phyloP scores from a whole-genome alignment of 2,329 filamentous ascomycete genomes.

The Didymellaceae sp. region DNA sequence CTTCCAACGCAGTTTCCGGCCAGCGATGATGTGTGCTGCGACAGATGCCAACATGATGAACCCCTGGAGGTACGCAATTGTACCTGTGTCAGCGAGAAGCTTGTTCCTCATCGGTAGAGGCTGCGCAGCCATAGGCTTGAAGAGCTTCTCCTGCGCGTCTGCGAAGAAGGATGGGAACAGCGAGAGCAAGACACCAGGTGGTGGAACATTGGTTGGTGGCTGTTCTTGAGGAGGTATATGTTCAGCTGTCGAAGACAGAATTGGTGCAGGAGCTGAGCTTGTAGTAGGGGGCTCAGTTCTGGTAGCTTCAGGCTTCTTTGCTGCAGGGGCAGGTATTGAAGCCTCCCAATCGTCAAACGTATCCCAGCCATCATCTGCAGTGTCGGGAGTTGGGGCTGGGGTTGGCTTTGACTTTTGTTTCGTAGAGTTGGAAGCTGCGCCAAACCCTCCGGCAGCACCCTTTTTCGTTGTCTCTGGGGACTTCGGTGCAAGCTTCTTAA shows the following conservation, averaged over 20 bases:
- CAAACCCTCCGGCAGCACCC: slow-evolving; percentile 22
- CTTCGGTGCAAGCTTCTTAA: background rate
- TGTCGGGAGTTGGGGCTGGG: slow-evolving; percentile 6
- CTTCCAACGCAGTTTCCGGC: slow-evolving; percentile 88
- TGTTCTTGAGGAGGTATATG: slow-evolving; percentile 40
- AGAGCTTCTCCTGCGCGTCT: slow-evolving; percentile 68
- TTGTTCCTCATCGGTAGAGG: slow-evolving; percentile 65
- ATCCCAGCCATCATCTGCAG: slow-evolving; percentile 52
- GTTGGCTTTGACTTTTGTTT: slow-evolving; percentile 6
- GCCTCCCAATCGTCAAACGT: slow-evolving; percentile 54
- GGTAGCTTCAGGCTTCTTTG: slow-evolving; percentile 8
- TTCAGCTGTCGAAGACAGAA: slow-evolving; percentile 29
- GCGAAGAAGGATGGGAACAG: slow-evolving; percentile 75
- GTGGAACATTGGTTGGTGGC: slow-evolving; percentile 86
- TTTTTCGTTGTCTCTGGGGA: slow-evolving; percentile 14
- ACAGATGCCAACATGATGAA: slow-evolving; percentile 71
- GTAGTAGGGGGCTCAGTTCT: slow-evolving; percentile 3
- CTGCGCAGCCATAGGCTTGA: slow-evolving; percentile 69
- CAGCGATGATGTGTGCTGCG: slow-evolving; percentile 80
- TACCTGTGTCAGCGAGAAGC: slow-evolving; percentile 68
- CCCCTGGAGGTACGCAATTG: slow-evolving; percentile 67
- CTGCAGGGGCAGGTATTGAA: slow-evolving; percentile 32
- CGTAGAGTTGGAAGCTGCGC: slow-evolving; percentile 17
- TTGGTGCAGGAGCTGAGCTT: slow-evolving; percentile 19
- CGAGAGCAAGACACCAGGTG: slow-evolving; percentile 81